Evolutionary conservation across 176 grass and related monocot species (phyloP).

Genomic region (Ensete glaucum): DNA sequence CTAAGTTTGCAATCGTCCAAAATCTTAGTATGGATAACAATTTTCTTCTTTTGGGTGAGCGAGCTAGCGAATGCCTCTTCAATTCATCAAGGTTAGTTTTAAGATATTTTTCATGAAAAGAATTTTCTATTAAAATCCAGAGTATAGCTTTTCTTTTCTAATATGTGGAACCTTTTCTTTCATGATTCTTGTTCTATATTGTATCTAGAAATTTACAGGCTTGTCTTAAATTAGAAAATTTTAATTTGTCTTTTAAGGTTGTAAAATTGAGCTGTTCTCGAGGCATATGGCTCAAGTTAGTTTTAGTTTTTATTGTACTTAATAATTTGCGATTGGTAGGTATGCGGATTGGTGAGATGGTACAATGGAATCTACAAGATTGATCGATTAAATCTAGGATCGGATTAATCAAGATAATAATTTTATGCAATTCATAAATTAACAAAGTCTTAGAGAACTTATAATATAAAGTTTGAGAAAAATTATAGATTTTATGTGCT

Average conservation of each 20-base stretch:
- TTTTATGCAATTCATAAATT: no score
- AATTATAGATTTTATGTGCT: no score
- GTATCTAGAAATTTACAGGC: not conserved
- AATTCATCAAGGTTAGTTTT: conserved; percentile 70
- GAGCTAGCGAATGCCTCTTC: conserved; percentile 73
- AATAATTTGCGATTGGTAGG: no score
- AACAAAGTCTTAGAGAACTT: no score
- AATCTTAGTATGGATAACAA: conserved; percentile 57
- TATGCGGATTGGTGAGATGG: no score
- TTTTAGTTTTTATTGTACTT: no score
- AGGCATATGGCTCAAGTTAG: not conserved
- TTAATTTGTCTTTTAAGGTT: not conserved
- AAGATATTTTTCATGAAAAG: no score
- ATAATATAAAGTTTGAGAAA: no score
- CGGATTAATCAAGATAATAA: no score
- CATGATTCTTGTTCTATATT: not conserved
- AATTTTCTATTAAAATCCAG: conserved; percentile 1
- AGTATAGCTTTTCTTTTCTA: not conserved
- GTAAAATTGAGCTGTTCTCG: not conserved
- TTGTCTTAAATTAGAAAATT: not conserved
- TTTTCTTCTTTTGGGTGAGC: conserved; percentile 56
- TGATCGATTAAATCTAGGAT: no score
- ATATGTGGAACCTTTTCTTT: not conserved
- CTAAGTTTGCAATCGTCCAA: conserved; percentile 69
- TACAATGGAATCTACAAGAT: no score